Evolutionary conservation across 768 basidiomycete genomes (phyloP), one percentile per base, ranked within the genome.

Genomic region (Rickenella mellea): DNA sequence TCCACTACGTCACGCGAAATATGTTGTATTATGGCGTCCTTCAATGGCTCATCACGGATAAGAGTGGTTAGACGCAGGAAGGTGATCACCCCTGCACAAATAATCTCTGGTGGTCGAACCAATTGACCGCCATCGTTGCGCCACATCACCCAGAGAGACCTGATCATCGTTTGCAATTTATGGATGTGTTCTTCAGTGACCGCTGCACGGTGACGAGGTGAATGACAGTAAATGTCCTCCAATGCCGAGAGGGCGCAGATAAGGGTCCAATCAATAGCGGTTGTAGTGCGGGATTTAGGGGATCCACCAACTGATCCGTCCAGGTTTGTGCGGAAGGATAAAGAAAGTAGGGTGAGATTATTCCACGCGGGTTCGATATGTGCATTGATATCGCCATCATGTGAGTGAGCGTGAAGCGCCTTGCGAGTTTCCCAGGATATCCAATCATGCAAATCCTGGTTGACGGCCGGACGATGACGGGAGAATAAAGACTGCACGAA

Each of bases 51-150:
- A 41, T 77, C 72, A 5, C 46, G 50, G 5, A 67, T 55, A n/a
- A 52, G 44, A 12, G 56, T 63, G 6, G 74, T 64, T 25, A 76
- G 51, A 32, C 60, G 69, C 24, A 78, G 55, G 50, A 78, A 75
- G 1, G 70, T 55, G 5, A 63, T 56, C 4, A 64, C 48, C 27
- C 74, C 56, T 6, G 61, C 59, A 17, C 64, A 65, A n/a, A 62
- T 54, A 6, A 72, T 57, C 2, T 51, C 43, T 10, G 45, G 27
- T 15, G 55, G 53, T 20, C 44, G 50, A 17, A n/a, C 42, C 40
- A 7, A 30, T 27, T 42, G 25, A 6, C 32, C 22, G 9, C 50
- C 42, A 37, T 44, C 29, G 21, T 52, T 41, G 48, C 49, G 54
- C 72, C 75, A 80, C 14, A 42, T 50, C 17, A 48, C 51, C 68